phyloP scores from a whole-genome alignment of 2,329 filamentous ascomycete genomes.

The Stromatinia cepivora region DNA sequence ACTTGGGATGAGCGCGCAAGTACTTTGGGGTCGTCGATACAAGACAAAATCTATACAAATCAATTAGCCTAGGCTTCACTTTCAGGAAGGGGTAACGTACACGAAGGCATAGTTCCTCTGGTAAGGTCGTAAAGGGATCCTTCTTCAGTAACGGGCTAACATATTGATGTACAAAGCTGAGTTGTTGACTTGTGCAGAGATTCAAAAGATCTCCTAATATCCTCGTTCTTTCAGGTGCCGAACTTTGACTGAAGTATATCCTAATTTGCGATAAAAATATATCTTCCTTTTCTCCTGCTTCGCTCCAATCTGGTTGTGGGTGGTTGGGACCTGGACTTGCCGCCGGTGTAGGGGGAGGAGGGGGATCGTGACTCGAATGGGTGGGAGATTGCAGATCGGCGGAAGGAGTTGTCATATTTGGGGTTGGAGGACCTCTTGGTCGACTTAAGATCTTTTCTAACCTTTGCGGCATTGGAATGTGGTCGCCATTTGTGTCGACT shows the following conservation, averaged over 20 bases:
- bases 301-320: constrained; percentile 70
- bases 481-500: constrained; percentile 49
- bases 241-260: constrained; percentile 76
- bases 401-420: constrained; percentile 65
- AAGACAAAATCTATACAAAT: constrained; percentile 74
- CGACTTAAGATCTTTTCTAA: constrained; percentile 57
- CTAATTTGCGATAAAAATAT: constrained; percentile 77
- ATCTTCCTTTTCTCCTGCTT: constrained; percentile 77
- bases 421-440: constrained; percentile 62
- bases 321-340: constrained; percentile 64
- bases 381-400: constrained; percentile 56
- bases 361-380: constrained; percentile 47
- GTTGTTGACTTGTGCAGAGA: constrained; percentile 88
- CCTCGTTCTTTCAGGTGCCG: constrained; percentile 72
- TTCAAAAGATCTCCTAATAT: constrained; percentile 87
- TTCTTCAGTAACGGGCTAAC: constrained; percentile 93
- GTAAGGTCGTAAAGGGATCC: constrained; percentile 89
- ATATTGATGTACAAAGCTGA: constrained; percentile 95
- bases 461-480: constrained; percentile 42
- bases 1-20: constrained; percentile 92
- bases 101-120: constrained; percentile 87
- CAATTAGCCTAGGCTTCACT: constrained; percentile 19
- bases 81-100: constrained; percentile 52
- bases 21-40: constrained; percentile 95
- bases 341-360: constrained; percentile 64